Base-by-base conservation (phyloP, 1,284 basidiomycete species). In the Tilletia caries region DNA sequence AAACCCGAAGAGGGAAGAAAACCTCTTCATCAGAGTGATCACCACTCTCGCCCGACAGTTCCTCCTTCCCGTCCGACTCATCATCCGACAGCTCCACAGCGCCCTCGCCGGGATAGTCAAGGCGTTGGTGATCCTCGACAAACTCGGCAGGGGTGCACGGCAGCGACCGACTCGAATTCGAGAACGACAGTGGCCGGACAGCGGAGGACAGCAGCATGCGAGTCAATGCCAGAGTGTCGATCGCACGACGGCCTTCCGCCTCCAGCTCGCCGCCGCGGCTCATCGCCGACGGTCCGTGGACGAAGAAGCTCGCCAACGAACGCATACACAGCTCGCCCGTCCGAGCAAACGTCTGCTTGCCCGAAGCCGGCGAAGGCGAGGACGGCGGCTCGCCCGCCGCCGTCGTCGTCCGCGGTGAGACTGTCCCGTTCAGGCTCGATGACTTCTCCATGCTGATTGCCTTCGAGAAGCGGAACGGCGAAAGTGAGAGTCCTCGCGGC, bases 291-390 rank as follows among this genome's bases (percentile, higher is more conserved):
- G 37, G 15, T 41, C 37, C 37, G 10, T 41, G 37, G 37, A 15
- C 37, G 15, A 41, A 41, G 15, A 62, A 20, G 29, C 32, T 62
- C 18, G 58, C 58, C 20, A 62, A 37, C 13, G 58, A 62, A 15
- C 58, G 58, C 58, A 62, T 62, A 29, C 58, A 33, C 58, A 62
- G 13, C 58, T 33, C 58, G 32, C 58, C 32, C 32, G 58, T 18
- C 27, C 58, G 10, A 1, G 58, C 32, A 10, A 62, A 8, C 15
- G 20, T 18, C 27, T 62, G 18, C 18, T 29, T 23, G 52, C n/a
- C 52, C 23, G 58, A 62, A 18, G 32, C 32, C 3, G 58, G 23
- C 52, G 52, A 29, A 12, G n/a, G n/a, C n/a, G n/a, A n/a, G n/a
- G n/a, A n/a, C n/a, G n/a, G n/a, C n/a, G n/a, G n/a, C n/a, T n/a